Base-by-base conservation (phyloP, 441 rosid species). In the Erysimum pusillum region DNA sequence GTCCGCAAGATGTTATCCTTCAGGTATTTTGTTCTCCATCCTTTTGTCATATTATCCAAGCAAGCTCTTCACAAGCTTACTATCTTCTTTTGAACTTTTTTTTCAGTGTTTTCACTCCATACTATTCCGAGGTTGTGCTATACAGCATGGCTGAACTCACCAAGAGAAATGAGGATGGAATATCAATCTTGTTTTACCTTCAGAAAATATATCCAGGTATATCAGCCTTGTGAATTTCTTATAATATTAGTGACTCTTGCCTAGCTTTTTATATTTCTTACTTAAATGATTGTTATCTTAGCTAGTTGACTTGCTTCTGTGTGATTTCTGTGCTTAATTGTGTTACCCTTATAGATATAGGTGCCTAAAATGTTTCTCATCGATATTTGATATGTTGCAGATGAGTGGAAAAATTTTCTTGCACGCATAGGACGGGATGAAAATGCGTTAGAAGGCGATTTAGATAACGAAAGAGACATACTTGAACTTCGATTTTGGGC, bases 401-500 rank as follows among this genome's bases (percentile, higher is more conserved):
- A 96, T 87, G 99, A 96, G 83, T 96, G 99, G 99, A 92, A 81
- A 81, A 96, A 96, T 81, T 96, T 96, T 76, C 98, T 96, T 64
- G 90, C 91, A 71, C 94, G 99, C 76, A 96, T 96, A 73, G 98
- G 98, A 15, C 94, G 92, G 36, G 94, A 94, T 85, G 99, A 94
- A 85, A 93, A 87, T 86, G 82, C 93, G 17, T 44, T 69, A 57
- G 99, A 91, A 63, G 81, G 85, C 2, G 99, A 96, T 52, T 85
- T 85, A 71, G 90, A 89, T 51, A 91, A 82, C 80, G 79, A 89
- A 61, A 85, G 69, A 78, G 99, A 96, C 75, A 73, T 86, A 76
- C 95, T 92, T 85, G 99, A 96, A 85, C 99, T 96, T 79, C 89
- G 98, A 70, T 86, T 91, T 84, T 96, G 99, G 99, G 99, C 99